Evolutionary conservation across 257 asterid genomes (phyloP), one percentile per base, ranked within the genome.

Genomic region (Leptodermis oblonga): DNA sequence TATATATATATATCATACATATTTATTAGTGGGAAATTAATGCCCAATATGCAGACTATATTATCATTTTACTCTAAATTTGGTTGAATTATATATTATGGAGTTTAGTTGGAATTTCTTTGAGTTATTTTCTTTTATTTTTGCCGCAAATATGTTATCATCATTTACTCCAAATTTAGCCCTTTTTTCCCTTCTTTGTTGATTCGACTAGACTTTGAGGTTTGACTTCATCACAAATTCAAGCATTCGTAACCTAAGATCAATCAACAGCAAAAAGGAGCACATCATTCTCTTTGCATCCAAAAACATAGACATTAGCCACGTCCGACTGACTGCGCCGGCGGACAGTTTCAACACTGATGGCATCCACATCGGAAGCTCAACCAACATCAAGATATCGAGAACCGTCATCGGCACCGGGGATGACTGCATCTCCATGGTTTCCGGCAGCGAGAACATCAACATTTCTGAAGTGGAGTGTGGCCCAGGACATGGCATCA

Each of bases 401-500:
- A 30, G 13, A 11, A 56, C 86, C 0, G 22, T 65, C 9, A 90
- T 87, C 55, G 70, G 82, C 69, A 90, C 97, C 0, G 90, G 95
- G 0, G 97, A 90, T 62, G 95, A 86, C 60, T 90, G 97, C 72
- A 33, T 90, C 20, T 34, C 92, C 39, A 83, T 90, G 91, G 84
- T 88, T 53, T 68, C 86, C 0, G 97, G 95, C 3, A 82, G 87
- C 67, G 60, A 64, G 23, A 48, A 77, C 82, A 76, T 88, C 20
- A 76, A 80, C 14, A 84, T 88, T 26, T 22, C 74, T 12, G 67
- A 51, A 0, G 85, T 90, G 36, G 0, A 45, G 0, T 90, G 95
- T 62, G 95, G 97, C 2, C 97, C 97, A 3, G 93, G 95, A 2
- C 97, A 90, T 23, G 95, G 97, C 25, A 85, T 87, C 72, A 87